A percentile compares a stretch with the other conserved stretches of the same genome.
Conservation (phyloP, 2,329 filamentous ascomycete genomes). For the Paecilomyces formosus region DNA sequence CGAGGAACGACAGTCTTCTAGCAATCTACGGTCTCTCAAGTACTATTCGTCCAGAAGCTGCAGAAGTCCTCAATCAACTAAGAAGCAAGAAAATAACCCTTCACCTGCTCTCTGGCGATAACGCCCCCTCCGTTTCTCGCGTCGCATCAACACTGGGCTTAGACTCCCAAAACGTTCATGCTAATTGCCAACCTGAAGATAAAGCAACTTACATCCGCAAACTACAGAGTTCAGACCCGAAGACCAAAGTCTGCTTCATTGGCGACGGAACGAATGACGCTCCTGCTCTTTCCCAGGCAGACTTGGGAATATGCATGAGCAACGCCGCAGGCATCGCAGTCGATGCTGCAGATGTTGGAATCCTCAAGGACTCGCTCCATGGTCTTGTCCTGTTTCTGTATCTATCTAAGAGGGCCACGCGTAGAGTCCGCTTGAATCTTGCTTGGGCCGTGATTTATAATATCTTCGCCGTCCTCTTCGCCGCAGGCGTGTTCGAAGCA, state of each 20-base stretch:
- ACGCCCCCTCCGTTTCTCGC: background rate
- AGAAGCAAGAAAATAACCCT: background rate
- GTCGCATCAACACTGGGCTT: background rate
- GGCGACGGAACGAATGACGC: conserved; percentile 79
- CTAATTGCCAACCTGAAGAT: conserved; percentile 41
- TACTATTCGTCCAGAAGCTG: background rate
- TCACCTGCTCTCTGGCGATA: background rate
- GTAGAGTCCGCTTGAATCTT: conserved; percentile 61
- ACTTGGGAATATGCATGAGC: conserved; percentile 63
- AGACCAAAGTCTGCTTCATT: conserved; percentile 55
- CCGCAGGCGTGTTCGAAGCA: conserved; percentile 51
- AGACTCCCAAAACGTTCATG: conserved; percentile 11
- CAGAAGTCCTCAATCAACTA: background rate
- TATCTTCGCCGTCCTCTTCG: conserved; percentile 58
- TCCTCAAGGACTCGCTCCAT: conserved; percentile 51
- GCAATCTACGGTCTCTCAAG: background rate
- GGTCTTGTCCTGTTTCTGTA: conserved; percentile 55
- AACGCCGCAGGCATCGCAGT: conserved; percentile 57
- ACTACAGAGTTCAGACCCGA: conserved; percentile 1
- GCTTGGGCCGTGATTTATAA: conserved; percentile 66
- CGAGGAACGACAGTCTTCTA: background rate
- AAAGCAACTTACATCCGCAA: conserved; percentile 47
- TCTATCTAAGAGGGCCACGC: conserved; percentile 37
- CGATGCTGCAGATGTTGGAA: conserved; percentile 60
- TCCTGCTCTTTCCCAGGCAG: conserved; percentile 61